Base-by-base conservation (phyloP, 2,329 filamentous ascomycete species). In the Paecilomyces dactylethromorphus region DNA sequence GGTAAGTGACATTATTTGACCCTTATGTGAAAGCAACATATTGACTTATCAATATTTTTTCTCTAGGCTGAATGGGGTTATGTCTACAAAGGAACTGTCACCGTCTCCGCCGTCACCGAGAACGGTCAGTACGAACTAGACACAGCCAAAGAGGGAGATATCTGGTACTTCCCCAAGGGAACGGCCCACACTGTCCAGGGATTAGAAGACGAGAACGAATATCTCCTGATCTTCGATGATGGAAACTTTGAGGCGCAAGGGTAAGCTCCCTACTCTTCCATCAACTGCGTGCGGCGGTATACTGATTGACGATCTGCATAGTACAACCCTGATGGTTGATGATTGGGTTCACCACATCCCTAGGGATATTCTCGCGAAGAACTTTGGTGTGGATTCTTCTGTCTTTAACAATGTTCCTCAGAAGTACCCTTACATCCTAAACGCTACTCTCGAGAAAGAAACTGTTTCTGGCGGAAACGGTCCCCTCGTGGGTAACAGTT, bases 311-410 rank as follows among this genome's bases (percentile, higher is more conserved):
- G 26, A 29, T 32, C 12, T 7, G 15, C 35, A 18, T 18, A 83
- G 84, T n/a, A 87, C 84, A 0, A 89, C 87, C 0, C 90, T 89
- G 78, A 87, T 85, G 74, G 79, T 89, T 24, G 86, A 87, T 62
- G 87, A 90, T 74, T 89, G 87, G 87, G 78, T 90, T 35, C 75
- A 81, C 0, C 86, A 88, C 67, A 89, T 86, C 0, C 87, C 87
- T 0, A 83, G 81, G 57, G 75, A 78, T 1, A 78, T 90, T 52
- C 76, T 89, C 0, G 86, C 86, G 35, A 88, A 87, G 74, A 89
- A 89, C 75, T 89, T 89, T 63, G 84, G 85, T 22, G 79, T 89
- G 21, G 77, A 83, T 54, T 78, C 80, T 22, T 81, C 81, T 0
- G 79, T 86, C 53, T 89, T 89, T 62, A 77, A 82, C 62, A 78